These are phyloP conservation scores for Boeremia lycopersici DNA, from an alignment of 2,329 filamentous ascomycete genomes.

Conservation along the genomic window DNA sequence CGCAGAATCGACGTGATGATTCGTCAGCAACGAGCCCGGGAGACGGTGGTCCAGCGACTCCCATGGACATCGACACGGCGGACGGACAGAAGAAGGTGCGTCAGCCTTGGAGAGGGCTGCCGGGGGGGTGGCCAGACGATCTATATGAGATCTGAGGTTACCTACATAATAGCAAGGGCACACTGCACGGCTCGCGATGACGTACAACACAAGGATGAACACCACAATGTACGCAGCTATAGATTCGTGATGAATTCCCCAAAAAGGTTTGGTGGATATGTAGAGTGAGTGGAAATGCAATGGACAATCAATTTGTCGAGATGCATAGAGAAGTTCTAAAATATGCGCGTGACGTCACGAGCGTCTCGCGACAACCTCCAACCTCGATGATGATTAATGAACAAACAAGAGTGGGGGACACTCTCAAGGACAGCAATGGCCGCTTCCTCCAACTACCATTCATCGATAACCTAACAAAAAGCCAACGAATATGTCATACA, in stretches of 20 bases:
- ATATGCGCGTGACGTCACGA: slow-evolving; percentile 9
- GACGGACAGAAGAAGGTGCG: neutral
- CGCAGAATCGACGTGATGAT: neutral
- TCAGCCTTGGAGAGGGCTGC: neutral
- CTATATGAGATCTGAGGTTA: neutral
- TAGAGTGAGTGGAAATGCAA: neutral
- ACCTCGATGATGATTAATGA: slow-evolving; percentile 18
- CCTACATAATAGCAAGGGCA: too few relatives aligned
- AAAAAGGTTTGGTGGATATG: neutral
- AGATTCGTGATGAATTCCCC: neutral
- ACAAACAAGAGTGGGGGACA: slow-evolving; percentile 3
- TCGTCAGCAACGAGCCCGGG: neutral
- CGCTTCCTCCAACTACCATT: neutral
- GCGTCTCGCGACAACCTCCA: neutral
- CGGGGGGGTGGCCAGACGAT: neutral
- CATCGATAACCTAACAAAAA: neutral
- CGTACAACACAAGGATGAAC: neutral
- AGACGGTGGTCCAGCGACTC: neutral
- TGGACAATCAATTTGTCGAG: neutral
- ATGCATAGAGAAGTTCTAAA: neutral
- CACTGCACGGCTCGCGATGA: too few relatives aligned
- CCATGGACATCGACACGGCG: neutral
- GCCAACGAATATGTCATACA: slow-evolving; percentile 34
- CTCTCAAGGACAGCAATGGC: neutral
- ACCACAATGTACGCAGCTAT: neutral